A percentile compares a stretch with the other conserved stretches of the same genome.
Evolutionary conservation across 768 basidiomycete species (phyloP).

Genomic region (Tephrocybe rancida): DNA sequence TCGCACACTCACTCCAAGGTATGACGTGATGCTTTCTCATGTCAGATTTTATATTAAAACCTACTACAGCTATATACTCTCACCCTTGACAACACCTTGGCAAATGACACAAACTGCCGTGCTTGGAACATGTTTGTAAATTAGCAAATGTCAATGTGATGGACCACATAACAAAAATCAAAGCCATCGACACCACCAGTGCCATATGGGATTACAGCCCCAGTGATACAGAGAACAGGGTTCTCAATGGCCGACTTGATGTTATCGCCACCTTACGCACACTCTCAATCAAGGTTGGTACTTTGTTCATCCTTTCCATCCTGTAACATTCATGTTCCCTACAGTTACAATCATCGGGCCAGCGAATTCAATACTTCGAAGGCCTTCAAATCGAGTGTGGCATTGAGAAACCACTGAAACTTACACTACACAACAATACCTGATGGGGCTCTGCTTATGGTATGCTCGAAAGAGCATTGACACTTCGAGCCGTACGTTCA

Average conservation of each 20-base stretch:
- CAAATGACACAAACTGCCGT: not conserved
- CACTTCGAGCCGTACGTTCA: too few relatives aligned
- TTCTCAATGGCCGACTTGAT: conserved; percentile 24
- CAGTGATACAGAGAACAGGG: conserved; percentile 15
- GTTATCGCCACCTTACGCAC: conserved; percentile 30
- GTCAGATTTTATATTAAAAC: too few relatives aligned
- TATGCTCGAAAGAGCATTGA: conserved; percentile 21
- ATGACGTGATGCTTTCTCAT: conserved; percentile 2
- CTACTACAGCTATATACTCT: too few relatives aligned
- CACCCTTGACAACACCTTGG: too few relatives aligned
- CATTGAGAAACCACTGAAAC: conserved; percentile 16
- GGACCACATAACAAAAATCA: conserved; percentile 26
- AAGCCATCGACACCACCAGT: conserved; percentile 22
- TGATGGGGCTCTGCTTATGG: conserved; percentile 23
- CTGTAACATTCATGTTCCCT: too few relatives aligned
- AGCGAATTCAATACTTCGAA: too few relatives aligned
- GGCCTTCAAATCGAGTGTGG: conserved; percentile 6
- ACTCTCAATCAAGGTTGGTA: too few relatives aligned
- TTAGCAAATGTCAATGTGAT: conserved; percentile 27
- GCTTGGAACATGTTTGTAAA: conserved; percentile 31
- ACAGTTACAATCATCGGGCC: too few relatives aligned
- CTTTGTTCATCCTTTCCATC: too few relatives aligned
- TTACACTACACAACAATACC: conserved; percentile 28
- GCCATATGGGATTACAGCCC: conserved; percentile 39
- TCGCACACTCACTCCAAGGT: conserved; percentile 21